Evolutionary conservation across 306 rosid genomes (phyloP).

Genomic region (Luffa aegyptiaca): DNA sequence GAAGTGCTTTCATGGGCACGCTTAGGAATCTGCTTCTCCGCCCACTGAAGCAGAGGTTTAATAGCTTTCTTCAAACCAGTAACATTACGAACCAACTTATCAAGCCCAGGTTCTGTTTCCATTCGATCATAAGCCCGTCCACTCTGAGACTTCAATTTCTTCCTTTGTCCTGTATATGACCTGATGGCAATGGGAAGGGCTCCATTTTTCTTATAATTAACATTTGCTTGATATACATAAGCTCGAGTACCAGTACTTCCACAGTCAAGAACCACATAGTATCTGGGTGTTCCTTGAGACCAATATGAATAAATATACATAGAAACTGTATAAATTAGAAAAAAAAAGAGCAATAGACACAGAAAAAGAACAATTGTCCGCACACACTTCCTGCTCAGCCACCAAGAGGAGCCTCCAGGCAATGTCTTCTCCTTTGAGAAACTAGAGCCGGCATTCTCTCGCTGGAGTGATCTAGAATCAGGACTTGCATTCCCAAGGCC

Average conservation of each 20-base stretch:
- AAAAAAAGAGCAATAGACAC: constrained; percentile 32
- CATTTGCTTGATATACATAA: constrained; percentile 59
- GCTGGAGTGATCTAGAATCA: constrained; percentile 28
- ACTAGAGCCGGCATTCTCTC: constrained; percentile 32
- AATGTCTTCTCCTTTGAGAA: constrained; percentile 55
- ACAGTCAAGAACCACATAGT: constrained; percentile 74
- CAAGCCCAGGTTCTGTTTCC: constrained; percentile 93
- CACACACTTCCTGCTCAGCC: constrained; percentile 34
- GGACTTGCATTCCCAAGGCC: background rate
- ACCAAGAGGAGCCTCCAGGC: constrained; percentile 26
- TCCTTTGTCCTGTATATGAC: constrained; percentile 28
- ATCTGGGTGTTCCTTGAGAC: constrained; percentile 50
- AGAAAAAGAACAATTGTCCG: constrained; percentile 31
- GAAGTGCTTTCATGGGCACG: constrained; percentile 58
- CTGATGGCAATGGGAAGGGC: constrained; percentile 55
- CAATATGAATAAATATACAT: constrained; percentile 49
- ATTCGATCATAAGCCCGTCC: constrained; percentile 90
- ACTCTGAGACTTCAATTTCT: constrained; percentile 19
- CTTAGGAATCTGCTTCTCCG: constrained; percentile 71
- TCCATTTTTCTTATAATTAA: constrained; percentile 27
- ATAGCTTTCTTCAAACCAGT: constrained; percentile 57
- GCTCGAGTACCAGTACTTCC: constrained; percentile 91
- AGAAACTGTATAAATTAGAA: constrained; percentile 41
- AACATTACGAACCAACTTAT: constrained; percentile 57
- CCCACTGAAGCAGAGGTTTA: constrained; percentile 76